Percentiles rank a stretch among this genome's conserved stretches.
These are phyloP conservation scores for Cyberlindnera veronae DNA, from an alignment of 805 yeast species.

Conservation along the genomic window DNA sequence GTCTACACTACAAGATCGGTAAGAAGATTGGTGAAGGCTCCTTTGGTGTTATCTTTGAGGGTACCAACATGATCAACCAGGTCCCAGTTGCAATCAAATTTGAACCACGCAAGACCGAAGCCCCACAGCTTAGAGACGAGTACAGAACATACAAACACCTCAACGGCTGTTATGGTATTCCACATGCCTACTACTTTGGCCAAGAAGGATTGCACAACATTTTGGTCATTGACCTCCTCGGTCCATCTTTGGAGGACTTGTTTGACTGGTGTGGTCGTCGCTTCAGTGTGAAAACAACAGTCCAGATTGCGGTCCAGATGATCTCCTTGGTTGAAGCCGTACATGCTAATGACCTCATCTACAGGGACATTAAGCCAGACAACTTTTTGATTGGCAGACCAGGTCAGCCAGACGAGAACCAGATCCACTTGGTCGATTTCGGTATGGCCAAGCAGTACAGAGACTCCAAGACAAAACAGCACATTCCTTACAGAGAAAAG, in stretches of 20 bases:
- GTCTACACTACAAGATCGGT: constrained; percentile 70
- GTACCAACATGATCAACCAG: constrained; percentile 65
- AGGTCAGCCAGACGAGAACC: constrained; percentile 56
- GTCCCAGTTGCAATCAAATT: constrained; percentile 70
- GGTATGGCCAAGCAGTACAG: constrained; percentile 87
- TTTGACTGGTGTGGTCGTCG: constrained; percentile 86
- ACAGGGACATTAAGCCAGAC: constrained; percentile 82
- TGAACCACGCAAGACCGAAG: constrained; percentile 77
- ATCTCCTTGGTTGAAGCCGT: constrained; percentile 66
- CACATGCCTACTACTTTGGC: constrained; percentile 81
- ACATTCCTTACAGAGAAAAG: constrained; percentile 78
- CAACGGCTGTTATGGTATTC: constrained; percentile 67
- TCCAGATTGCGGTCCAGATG: constrained; percentile 76
- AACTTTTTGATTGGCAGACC: constrained; percentile 71
- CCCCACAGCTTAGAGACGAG: constrained; percentile 81
- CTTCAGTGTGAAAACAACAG: constrained; percentile 68
- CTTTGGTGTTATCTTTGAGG: constrained; percentile 82
- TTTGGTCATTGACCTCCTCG: constrained; percentile 69
- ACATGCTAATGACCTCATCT: constrained; percentile 73
- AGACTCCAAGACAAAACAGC: constrained; percentile 75
- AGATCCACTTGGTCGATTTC: constrained; percentile 72
- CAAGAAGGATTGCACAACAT: constrained; percentile 83
- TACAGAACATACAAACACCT: constrained; percentile 73
- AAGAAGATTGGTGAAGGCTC: constrained; percentile 87
- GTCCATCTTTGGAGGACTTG: constrained; percentile 79